Evolutionary conservation across 2,329 filamentous ascomycete genomes (phyloP).

Genomic region (Monosporascus sp.): DNA sequence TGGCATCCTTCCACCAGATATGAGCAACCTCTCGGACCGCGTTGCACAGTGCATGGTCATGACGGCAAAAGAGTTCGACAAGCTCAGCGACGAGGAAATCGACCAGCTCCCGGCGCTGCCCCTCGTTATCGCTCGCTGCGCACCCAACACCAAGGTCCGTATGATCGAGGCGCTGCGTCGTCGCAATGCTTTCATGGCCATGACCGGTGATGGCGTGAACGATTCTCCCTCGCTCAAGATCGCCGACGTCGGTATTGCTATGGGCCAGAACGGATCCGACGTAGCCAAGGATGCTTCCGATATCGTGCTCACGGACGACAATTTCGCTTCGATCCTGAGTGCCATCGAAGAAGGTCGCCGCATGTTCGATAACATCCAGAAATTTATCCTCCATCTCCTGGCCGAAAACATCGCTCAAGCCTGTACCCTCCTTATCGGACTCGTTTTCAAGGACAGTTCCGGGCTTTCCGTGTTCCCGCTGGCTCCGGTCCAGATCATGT

Average conservation of each 20-base stretch:
- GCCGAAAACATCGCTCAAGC: constrained; percentile 69
- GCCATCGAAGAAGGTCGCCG: constrained; percentile 58
- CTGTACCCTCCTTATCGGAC: constrained; percentile 62
- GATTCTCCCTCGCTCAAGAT: constrained; percentile 58
- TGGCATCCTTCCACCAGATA: constrained; percentile 52
- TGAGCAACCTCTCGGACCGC: constrained; percentile 45
- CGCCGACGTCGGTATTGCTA: constrained; percentile 62
- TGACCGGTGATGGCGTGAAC: constrained; percentile 63
- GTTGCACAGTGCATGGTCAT: constrained; percentile 45
- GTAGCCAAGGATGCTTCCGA: constrained; percentile 31
- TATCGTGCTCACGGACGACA: constrained; percentile 62
- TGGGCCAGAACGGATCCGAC: constrained; percentile 58
- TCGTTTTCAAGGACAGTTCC: constrained; percentile 63
- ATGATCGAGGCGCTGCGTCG: constrained; percentile 64
- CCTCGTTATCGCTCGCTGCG: constrained; percentile 58
- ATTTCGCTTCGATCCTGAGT: constrained; percentile 60
- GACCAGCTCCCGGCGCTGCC: constrained; percentile 54
- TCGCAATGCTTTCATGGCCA: constrained; percentile 52
- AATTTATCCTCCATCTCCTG: constrained; percentile 63
- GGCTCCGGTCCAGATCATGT: constrained; percentile 70
- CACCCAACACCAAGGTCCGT: constrained; percentile 60
- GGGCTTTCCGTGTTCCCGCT: constrained; percentile 68
- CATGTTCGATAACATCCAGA: constrained; percentile 64
- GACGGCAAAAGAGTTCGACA: constrained; percentile 55
- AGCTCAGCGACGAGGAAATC: constrained; percentile 52